Evolutionary conservation across 257 asterid genomes (phyloP), one percentile per base, ranked within the genome.

Genomic region (Solanum lignicaule): DNA sequence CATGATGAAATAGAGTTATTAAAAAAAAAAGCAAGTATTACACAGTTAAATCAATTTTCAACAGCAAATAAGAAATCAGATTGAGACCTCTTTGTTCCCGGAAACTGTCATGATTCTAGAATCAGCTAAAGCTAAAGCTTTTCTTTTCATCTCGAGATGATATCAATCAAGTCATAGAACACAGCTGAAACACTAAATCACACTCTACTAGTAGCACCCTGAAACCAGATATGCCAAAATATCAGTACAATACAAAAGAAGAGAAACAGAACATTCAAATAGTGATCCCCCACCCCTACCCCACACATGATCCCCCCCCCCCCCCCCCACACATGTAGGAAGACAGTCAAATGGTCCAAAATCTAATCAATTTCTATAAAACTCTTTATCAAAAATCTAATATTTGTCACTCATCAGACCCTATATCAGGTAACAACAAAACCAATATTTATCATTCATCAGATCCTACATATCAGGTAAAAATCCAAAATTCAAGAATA

Each of bases 111-210:
- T 86, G 73, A 35, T 46, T 69, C 69, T 46, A 58, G n/a, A 43
- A 48, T 86, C 88, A 48, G 73, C 65, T 1, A 73, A 46, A 72
- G 35, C 79, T 72, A 16, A 18, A 33, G 9, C 21, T 32, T 46
- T 3, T 43, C 15, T 36, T 21, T 21, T 9, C 27, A 27, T 71
- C 69, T 66, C 43, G 8, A 29, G 16, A 16, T 7, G 5, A 75
- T 39, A 46, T 86, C 72, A 21, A 60, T 21, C 69, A 60, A 55
- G 87, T 14, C 10, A 27, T 18, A 23, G 16, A 85, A 82, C 93
- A 86, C 78, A 87, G 88, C 90, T 87, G 29, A 90, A 95, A 89
- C 87, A 86, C 88, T 38, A 52, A 32, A 41, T 84, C 58, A 48
- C 75, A 76, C 60, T 15, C 36, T 14, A 27, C 84, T 25, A 25